Base-by-base conservation (phyloP, 352 stramenopile genomes). In the Phytophthora sp. region DNA sequence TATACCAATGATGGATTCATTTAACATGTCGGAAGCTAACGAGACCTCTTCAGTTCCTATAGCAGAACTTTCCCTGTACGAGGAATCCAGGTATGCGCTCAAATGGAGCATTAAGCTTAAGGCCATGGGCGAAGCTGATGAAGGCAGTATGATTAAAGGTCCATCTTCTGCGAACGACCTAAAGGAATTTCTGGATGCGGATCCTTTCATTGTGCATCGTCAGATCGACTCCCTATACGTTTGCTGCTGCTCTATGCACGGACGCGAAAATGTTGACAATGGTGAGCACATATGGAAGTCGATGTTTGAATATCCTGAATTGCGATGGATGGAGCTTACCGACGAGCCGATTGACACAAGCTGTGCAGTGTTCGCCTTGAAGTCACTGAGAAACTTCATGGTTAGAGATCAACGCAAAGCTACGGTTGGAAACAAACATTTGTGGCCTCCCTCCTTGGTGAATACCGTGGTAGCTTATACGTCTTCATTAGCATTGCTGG, bases 321-420 rank as follows among this genome's bases (percentile, higher is more conserved):
- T 94, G n/a, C 82, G 86, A 7, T 94, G 86, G 86, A 88, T 93
- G 72, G 84, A 94, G 51, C 24, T 94, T 18, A 83, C 84, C 1
- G 79, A 90, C 20, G 74, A 91, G 39, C 71, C 82, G 3, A 74
- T 92, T 31, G 73, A 90, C 33, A 57, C 81, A 13, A 67, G 57
- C 8, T 80, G 79, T 45, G 81, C 81, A 2, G 61, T 66, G 6
- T 81, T 78, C 26, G 79, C 84, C 3, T 63, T 94, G 16, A 77
- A 77, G 18, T 81, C 87, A 11, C 21, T 94, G 47, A 65, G 79
- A 9, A 90, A 93, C 45, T 81, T 91, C 18, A 62, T 94, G 27
- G 55, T 77, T 11, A 89, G 81, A 60, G 75, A 89, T 6, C 59
- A 78, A 65, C 71, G n/a, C 46, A 71, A 18, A 35, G 63, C 46